Base-by-base conservation (phyloP, 169 alveolate genomes). In the Cryptosporidium sp. region DNA sequence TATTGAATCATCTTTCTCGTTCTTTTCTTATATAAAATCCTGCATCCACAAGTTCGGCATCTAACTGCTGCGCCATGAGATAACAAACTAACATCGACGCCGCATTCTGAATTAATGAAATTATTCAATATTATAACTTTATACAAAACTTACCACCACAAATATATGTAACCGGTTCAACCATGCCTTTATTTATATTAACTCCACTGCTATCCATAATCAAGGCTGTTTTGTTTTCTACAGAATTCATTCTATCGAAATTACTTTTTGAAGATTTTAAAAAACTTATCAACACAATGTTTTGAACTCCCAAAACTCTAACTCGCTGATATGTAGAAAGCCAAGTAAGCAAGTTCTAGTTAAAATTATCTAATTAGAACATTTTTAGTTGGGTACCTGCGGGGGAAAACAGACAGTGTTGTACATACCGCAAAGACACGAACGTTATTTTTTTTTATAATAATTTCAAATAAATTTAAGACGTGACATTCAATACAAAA, bases 1-100 rank as follows among this genome's bases (percentile, higher is more conserved):
- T 92, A 92, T 50, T 92, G 91, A 45, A 92, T 70, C 65, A 92
- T 85, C 61, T 92, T 86, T 61, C 92, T 86, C 31, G 92, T 84
- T 84, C 94, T 80, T 48, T 71, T 80, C 29, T 92, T 92, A 67
- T 87, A 87, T 7, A 92, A 69, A 67, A 92, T 86, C 33, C 94
- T 86, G 31, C 92, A 86, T 26, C 93, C 93, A 29, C 94, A 92
- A 29, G 89, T 91, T 35, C 70, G 87, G 86, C 94, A 92, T 52
- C 93, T 86, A 5, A 92, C 85, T 18, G 84, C 85, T 31, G 87
- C 91, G 29, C 92, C 92, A 52, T 73, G 85, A 26, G 87, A 58
- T 37, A 91, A 68, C 37, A 86, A 52, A 51, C 92, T 85, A 26
- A 84, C 92, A 70, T 75, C 91, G 7, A 43, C 89, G 12, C 94